Percentiles rank a stretch among this genome's conserved stretches.
Conservation (phyloP, 331 rosid species). For the Spiraea crenata region DNA sequence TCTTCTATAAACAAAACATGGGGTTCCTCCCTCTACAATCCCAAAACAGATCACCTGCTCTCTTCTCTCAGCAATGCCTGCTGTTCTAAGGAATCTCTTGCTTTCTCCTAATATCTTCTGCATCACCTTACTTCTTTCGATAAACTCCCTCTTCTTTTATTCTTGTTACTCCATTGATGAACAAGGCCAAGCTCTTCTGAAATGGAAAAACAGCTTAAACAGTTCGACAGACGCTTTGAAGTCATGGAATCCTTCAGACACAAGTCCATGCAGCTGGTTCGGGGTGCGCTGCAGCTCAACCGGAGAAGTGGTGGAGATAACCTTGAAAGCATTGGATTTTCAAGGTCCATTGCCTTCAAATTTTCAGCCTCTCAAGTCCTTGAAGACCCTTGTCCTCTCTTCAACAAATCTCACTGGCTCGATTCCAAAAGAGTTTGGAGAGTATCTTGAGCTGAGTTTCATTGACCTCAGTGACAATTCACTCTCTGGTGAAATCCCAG, state of each 20-base stretch:
- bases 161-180: conserved; percentile 69
- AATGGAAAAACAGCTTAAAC: conserved; percentile 72
- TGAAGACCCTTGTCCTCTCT: conserved; percentile 48
- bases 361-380: conserved; percentile 54
- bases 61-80: conserved; percentile 75
- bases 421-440: conserved; percentile 68
- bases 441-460: conserved; percentile 42
- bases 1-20: conserved; percentile 93
- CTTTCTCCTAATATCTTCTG: conserved; percentile 52
- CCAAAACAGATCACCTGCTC: conserved; percentile 64
- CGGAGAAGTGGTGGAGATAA: conserved; percentile 53
- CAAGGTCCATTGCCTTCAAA: conserved; percentile 78
- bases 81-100: conserved; percentile 52
- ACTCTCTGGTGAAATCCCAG: conserved; percentile 69
- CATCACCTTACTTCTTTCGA: conserved; percentile 45
- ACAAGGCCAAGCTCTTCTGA: conserved; percentile 69
- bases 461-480: conserved; percentile 65
- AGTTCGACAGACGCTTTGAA: conserved; percentile 35
- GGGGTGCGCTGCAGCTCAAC: conserved; percentile 66
- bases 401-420: conserved; percentile 58
- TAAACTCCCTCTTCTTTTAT: conserved; percentile 50
- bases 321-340: conserved; percentile 49
- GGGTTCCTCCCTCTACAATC: conserved; percentile 87
- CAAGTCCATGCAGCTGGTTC: conserved; percentile 76
- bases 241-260: conserved; percentile 60